Evolutionary conservation across 1,284 basidiomycete species (phyloP).

Genomic region (Boletellus dicymbophilus): DNA sequence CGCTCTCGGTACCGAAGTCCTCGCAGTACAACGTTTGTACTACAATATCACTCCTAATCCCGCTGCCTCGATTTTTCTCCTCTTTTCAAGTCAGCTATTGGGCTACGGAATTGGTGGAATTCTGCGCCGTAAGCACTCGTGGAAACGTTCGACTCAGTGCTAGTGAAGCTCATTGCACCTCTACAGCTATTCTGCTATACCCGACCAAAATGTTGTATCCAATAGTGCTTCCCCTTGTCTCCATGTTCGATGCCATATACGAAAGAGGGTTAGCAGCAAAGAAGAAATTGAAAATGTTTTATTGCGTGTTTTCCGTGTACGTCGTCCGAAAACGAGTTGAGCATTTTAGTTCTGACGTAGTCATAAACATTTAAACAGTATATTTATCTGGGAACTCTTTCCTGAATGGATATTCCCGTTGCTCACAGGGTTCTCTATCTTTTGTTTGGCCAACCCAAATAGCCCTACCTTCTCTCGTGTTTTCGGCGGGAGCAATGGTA

Average conservation of each 20-base stretch:
- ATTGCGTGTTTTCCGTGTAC: constrained; percentile 46
- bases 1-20: constrained; percentile 65
- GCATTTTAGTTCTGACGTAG: no score
- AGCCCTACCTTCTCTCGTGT: constrained; percentile 51
- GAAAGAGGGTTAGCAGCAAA: constrained; percentile 51
- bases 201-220: constrained; percentile 70
- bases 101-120: constrained; percentile 64
- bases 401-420: constrained; percentile 54
- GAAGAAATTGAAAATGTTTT: constrained; percentile 48
- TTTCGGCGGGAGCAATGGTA: constrained; percentile 63
- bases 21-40: constrained; percentile 59
- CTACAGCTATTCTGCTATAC: constrained; percentile 49
- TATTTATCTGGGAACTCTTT: constrained; percentile 53
- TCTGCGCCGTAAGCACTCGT: constrained; percentile 42
- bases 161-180: not conserved
- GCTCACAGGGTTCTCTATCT: constrained; percentile 52
- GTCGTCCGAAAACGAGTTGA: constrained; percentile 8
- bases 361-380: constrained; percentile 24
- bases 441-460: constrained; percentile 58
- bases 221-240: constrained; percentile 51
- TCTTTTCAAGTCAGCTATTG: constrained; percentile 63
- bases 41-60: constrained; percentile 59
- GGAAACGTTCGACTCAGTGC: no score
- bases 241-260: constrained; percentile 59
- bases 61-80: constrained; percentile 55